Percentiles rank a stretch among this genome's conserved stretches.
These are phyloP conservation scores for Diaporthe batatas DNA, from an alignment of 2,329 filamentous ascomycete genomes.

Conservation along the genomic window DNA sequence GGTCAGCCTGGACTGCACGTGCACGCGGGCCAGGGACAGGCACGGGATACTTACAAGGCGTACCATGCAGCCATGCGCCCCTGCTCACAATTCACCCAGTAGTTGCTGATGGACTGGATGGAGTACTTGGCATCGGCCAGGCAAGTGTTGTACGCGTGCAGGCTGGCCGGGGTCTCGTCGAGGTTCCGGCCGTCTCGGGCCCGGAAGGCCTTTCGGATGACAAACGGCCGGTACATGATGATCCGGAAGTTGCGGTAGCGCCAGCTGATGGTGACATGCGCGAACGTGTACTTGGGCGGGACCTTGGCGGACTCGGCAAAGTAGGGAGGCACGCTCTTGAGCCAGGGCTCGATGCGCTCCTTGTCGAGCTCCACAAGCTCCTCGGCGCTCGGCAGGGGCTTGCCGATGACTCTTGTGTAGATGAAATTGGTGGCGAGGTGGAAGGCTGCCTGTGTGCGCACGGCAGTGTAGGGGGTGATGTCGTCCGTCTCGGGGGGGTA, in stretches of 20 bases:
- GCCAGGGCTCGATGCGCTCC: constrained; percentile 55
- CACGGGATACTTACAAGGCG: constrained; percentile 48
- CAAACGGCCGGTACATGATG: constrained; percentile 62
- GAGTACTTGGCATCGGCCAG: constrained; percentile 57
- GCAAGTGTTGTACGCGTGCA: constrained; percentile 53
- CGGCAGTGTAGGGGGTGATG: constrained; percentile 59
- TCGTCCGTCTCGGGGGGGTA: constrained; percentile 53
- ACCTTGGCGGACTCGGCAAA: constrained; percentile 52
- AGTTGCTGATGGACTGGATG: constrained; percentile 55
- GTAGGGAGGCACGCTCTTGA: constrained; percentile 52
- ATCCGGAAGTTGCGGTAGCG: constrained; percentile 60
- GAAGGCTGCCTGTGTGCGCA: constrained; percentile 59
- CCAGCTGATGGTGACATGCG: constrained; percentile 59
- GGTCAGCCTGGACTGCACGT: not conserved
- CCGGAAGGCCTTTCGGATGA: constrained; percentile 55
- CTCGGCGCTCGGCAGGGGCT: constrained; percentile 55
- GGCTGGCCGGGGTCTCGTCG: constrained; percentile 42
- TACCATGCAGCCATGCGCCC: constrained; percentile 60
- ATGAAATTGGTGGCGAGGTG: constrained; percentile 59
- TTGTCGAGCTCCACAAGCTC: constrained; percentile 58
- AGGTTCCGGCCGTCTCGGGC: constrained; percentile 43
- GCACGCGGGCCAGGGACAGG: not conserved
- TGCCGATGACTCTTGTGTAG: constrained; percentile 60
- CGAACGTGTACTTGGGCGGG: constrained; percentile 54
- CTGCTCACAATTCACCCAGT: constrained; percentile 54